phyloP scores from a whole-genome alignment of 495 filamentous ascomycete genomes.

The Aspergillus ellipticus region DNA sequence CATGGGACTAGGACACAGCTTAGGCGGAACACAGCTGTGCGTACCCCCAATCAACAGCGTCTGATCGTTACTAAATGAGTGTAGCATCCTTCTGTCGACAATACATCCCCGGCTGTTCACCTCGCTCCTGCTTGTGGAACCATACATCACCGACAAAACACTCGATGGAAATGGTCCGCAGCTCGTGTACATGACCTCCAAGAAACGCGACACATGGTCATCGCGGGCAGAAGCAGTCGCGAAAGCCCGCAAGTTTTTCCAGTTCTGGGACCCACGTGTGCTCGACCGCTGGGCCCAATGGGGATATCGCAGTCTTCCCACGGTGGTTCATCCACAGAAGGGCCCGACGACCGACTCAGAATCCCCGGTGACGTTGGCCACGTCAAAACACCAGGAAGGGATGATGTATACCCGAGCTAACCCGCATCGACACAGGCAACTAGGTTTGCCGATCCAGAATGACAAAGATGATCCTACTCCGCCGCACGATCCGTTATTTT shows the following conservation, averaged over 20 bases:
- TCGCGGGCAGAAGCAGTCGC: slow-evolving; percentile 47
- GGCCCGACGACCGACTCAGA: slow-evolving; percentile 7
- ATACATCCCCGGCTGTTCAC: slow-evolving; percentile 71
- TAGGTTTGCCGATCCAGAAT: slow-evolving; percentile 5
- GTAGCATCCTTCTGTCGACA: slow-evolving; percentile 43
- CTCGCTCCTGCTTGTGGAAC: slow-evolving; percentile 66
- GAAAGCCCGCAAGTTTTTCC: slow-evolving; percentile 47
- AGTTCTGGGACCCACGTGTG: slow-evolving; percentile 60
- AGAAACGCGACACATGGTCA: slow-evolving; percentile 60
- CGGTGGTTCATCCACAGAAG: slow-evolving; percentile 36
- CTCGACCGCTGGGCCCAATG: slow-evolving; percentile 51
- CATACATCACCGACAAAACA: slow-evolving; percentile 41
- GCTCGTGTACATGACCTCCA: slow-evolving; percentile 31
- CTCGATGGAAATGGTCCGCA: slow-evolving; percentile 4
- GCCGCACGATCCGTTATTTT: slow-evolving; percentile 19
- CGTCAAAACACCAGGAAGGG: slow-evolving; percentile 47
- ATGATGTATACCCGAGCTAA: slow-evolving; percentile 38
- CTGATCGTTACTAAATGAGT: neutral
- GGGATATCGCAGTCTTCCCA: slow-evolving; percentile 54
- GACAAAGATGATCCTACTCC: slow-evolving; percentile 9
- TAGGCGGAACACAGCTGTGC: slow-evolving; percentile 57
- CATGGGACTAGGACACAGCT: slow-evolving; percentile 65
- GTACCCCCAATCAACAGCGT: neutral
- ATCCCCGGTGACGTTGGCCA: slow-evolving; percentile 42
- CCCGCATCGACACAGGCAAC: slow-evolving; percentile 8